phyloP scores from a whole-genome alignment of 2,329 filamentous ascomycete species.

The Fonsecaea multimorphosa region DNA sequence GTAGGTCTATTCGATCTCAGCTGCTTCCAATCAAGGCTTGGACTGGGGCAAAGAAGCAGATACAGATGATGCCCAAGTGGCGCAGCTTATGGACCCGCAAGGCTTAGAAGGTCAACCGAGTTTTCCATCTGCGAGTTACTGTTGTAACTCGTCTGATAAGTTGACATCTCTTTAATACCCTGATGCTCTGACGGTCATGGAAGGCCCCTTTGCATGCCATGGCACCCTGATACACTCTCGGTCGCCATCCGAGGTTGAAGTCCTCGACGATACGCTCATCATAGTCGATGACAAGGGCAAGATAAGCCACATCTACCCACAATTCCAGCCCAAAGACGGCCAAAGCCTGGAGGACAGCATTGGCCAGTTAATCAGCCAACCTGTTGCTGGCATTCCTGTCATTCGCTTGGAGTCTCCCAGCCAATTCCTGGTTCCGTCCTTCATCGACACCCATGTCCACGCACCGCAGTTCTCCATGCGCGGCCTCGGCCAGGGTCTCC shows the following conservation, averaged over 20 bases:
- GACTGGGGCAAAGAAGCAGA: neutral
- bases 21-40: neutral
- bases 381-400: neutral
- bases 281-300: slow-evolving; percentile 25
- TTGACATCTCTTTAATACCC: neutral
- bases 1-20: neutral
- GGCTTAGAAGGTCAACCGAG: neutral
- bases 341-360: slow-evolving; percentile 20
- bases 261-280: slow-evolving; percentile 46
- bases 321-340: slow-evolving; percentile 29
- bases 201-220: slow-evolving; percentile 43
- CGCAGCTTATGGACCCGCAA: neutral
- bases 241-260: slow-evolving; percentile 44
- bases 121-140: neutral
- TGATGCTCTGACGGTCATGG: neutral
- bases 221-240: slow-evolving; percentile 54
- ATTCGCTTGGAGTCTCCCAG: slow-evolving; percentile 41
- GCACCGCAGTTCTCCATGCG: slow-evolving; percentile 63
- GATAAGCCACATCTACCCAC: slow-evolving; percentile 39
- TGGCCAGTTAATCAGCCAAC: slow-evolving; percentile 3
- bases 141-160: too few relatives aligned
- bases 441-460: slow-evolving; percentile 72
- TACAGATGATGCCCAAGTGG: neutral
- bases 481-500: slow-evolving; percentile 50
- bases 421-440: slow-evolving; percentile 64